Evolutionary conservation across 1,284 basidiomycete genomes (phyloP).

Genomic region (Ceratobasidium sp.): DNA sequence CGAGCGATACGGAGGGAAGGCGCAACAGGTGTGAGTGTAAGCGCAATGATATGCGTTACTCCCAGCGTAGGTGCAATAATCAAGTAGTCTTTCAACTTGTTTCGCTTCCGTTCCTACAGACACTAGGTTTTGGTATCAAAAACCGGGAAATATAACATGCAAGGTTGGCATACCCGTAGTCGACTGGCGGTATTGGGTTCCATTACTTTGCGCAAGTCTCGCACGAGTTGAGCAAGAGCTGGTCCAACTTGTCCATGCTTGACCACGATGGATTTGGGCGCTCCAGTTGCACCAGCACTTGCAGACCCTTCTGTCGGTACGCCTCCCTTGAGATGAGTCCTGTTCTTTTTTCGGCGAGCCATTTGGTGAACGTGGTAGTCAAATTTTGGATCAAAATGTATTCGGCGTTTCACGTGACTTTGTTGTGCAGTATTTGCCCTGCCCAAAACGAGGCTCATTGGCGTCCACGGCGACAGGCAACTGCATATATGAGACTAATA

Average conservation of each 20-base stretch:
- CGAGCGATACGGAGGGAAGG: constrained; percentile 91
- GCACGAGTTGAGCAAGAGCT: constrained; percentile 89
- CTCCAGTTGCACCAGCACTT: constrained; percentile 44
- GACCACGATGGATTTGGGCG: constrained; percentile 85
- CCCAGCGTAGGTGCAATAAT: constrained; percentile 92
- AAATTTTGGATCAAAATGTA: constrained; percentile 35
- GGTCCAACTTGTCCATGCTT: constrained; percentile 93
- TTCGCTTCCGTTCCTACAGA: constrained; percentile 86
- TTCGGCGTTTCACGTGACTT: constrained; percentile 17
- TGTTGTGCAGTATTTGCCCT: background rate
- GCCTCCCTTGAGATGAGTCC: constrained; percentile 83
- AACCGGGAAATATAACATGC: constrained; percentile 9
- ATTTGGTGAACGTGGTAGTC: constrained; percentile 59
- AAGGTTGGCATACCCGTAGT: constrained; percentile 71
- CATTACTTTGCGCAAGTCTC: constrained; percentile 95
- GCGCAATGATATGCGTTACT: constrained; percentile 94
- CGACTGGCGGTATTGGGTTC: constrained; percentile 97
- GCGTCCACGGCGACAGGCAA: background rate
- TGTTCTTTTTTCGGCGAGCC: constrained; percentile 85
- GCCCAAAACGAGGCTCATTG: background rate
- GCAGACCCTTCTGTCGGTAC: constrained; percentile 56
- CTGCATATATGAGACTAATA: background rate
- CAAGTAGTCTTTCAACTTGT: constrained; percentile 95
- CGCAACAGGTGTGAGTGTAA: constrained; percentile 87
- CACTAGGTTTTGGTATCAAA: constrained; percentile 17